Percentiles rank a stretch among this genome's conserved stretches.
Conservation (phyloP, 257 asterid species). For the Gentiana straminea region DNA sequence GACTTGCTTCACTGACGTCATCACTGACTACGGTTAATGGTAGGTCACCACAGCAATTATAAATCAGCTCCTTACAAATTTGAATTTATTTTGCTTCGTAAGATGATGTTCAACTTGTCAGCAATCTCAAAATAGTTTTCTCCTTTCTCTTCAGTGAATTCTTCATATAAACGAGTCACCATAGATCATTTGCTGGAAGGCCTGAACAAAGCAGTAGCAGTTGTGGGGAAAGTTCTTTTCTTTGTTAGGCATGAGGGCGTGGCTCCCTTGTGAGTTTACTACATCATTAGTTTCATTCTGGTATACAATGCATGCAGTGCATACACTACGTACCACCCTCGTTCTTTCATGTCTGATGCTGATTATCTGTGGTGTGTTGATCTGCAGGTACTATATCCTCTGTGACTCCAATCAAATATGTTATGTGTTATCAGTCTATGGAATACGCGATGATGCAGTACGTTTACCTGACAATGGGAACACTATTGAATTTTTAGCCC, state of each 20-base stretch:
- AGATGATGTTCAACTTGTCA: constrained; percentile 8
- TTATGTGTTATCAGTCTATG: constrained; percentile 60
- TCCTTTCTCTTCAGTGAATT: constrained; percentile 38
- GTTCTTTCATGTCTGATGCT: not conserved
- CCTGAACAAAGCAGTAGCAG: constrained; percentile 66
- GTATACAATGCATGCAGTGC: not conserved
- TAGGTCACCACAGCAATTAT: constrained; percentile 24
- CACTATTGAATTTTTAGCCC: constrained; percentile 5
- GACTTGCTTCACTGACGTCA: constrained; percentile 59
- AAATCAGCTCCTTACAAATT: not conserved
- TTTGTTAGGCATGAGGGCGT: constrained; percentile 50
- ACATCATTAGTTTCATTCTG: not conserved
- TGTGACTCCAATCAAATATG: constrained; percentile 71
- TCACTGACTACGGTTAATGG: constrained; percentile 54
- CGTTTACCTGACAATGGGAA: constrained; percentile 16
- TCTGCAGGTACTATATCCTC: constrained; percentile 64
- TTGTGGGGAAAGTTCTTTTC: constrained; percentile 60
- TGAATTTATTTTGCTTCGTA: constrained; percentile 6
- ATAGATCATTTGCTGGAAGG: constrained; percentile 64
- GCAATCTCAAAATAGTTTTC: constrained; percentile 10
- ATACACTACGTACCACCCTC: no score
- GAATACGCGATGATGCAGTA: constrained; percentile 60
- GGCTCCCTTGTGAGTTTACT: constrained; percentile 65
- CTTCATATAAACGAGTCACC: constrained; percentile 49
- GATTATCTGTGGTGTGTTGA: not conserved